Percentiles rank a stretch among this genome's conserved stretches.
phyloP scores from a whole-genome alignment of 495 filamentous ascomycete genomes.

The Arthonia radiata region DNA sequence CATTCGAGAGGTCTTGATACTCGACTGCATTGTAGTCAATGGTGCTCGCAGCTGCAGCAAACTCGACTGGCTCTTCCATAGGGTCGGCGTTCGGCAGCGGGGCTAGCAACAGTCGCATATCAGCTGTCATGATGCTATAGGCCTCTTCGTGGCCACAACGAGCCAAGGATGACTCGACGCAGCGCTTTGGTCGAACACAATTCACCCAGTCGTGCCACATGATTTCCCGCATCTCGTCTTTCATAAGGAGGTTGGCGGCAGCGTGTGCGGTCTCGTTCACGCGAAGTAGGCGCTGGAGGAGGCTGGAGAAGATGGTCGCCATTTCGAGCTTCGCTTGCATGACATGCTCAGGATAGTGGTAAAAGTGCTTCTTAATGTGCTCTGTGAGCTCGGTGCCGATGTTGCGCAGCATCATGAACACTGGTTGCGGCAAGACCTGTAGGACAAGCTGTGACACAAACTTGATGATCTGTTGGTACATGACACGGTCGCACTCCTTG shows the following conservation, averaged over 20 bases:
- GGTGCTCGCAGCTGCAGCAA: constrained; percentile 8
- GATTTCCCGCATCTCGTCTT: constrained; percentile 47
- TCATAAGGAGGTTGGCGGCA: constrained; percentile 50
- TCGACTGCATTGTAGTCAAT: not conserved
- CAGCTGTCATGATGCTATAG: constrained; percentile 44
- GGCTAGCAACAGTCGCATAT: constrained; percentile 46
- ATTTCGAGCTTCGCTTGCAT: constrained; percentile 65
- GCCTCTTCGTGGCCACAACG: constrained; percentile 37
- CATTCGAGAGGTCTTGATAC: constrained; percentile 1
- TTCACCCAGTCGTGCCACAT: constrained; percentile 88
- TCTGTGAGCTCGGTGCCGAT: constrained; percentile 56
- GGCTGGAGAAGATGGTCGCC: constrained; percentile 64
- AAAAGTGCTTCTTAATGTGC: constrained; percentile 61
- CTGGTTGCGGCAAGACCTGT: constrained; percentile 64
- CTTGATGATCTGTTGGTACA: constrained; percentile 90
- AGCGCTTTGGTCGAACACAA: constrained; percentile 45
- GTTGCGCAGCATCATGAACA: constrained; percentile 58
- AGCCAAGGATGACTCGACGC: constrained; percentile 32
- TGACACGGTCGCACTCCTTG: constrained; percentile 74
- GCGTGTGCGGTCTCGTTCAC: constrained; percentile 82
- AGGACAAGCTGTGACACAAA: constrained; percentile 65
- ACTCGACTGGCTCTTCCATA: constrained; percentile 18
- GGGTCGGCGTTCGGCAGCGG: constrained; percentile 31
- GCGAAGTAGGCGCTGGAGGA: constrained; percentile 61
- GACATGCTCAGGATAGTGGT: constrained; percentile 56